A percentile compares a stretch with the other conserved stretches of the same genome.
phyloP scores from a whole-genome alignment of 1,284 basidiomycete genomes.

The Sanghuangporus weigelae region DNA sequence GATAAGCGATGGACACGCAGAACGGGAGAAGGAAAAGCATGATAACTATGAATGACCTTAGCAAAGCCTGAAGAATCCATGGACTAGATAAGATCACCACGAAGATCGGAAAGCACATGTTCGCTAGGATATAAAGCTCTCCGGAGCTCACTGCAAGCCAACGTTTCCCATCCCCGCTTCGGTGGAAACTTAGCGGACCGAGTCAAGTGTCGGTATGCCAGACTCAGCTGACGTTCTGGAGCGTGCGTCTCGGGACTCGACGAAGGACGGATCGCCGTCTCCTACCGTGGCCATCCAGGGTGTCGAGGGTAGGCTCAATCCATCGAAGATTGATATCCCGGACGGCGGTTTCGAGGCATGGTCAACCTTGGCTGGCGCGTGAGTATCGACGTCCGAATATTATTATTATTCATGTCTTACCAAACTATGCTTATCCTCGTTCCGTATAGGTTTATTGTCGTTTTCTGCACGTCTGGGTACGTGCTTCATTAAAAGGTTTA shows the following conservation, averaged over 20 bases:
- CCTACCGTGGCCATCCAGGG: background rate
- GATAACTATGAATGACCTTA: too few species aligned
- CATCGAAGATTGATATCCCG: background rate
- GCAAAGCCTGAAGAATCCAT: too few species aligned
- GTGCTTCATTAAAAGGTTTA: background rate
- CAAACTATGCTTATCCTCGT: background rate
- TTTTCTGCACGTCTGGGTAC: background rate
- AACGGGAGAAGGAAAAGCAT: too few species aligned
- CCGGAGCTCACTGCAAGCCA: background rate
- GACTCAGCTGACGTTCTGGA: background rate
- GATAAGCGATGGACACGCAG: background rate
- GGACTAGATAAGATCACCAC: background rate
- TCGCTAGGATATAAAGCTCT: background rate
- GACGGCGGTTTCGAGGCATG: conserved; percentile 14
- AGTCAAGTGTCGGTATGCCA: background rate
- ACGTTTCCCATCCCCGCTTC: background rate
- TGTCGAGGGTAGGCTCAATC: background rate
- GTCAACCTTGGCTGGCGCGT: conserved; percentile 11
- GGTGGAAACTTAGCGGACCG: background rate
- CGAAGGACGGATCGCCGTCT: background rate
- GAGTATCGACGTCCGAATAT: background rate
- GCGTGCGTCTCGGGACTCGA: background rate
- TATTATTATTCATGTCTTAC: background rate
- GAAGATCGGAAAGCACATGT: background rate
- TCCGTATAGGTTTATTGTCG: background rate